Base-by-base conservation (phyloP, 441 rosid genomes). In the Euphorbia celastroides region DNA sequence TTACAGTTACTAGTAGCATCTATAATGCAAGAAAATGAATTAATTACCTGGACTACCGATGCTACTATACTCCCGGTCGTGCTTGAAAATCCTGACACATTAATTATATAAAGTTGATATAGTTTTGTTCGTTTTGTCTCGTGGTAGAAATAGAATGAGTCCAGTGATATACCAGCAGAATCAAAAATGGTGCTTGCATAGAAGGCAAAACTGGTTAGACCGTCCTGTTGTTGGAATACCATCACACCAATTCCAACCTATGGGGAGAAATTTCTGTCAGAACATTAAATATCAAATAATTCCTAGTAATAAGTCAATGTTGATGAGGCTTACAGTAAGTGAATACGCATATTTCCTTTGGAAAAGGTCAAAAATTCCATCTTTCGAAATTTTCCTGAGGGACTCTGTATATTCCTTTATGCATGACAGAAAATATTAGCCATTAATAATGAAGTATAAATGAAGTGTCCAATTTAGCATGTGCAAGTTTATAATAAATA, bases 311-410 rank as follows among this genome's bases (percentile, higher is more conserved):
- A 46, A 46, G 7, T 50, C 55, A 19, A 4, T 19, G 5, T 3
- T 19, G 52, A 7, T 3, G 36, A 70, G 6, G 16, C 81, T 82
- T 66, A 86, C 90, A 30, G 52, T 70, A 51, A 86, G 50, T 7
- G 84, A 68, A 62, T 77, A 68, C 48, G 84, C 78, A 69, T 86
- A 86, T 82, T 68, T 79, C 34, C 69, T 59, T 36, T 80, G 84
- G 57, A 85, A 76, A 64, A 88, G 62, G 31, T 82, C 81, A 9
- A 66, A 32, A 60, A 79, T 25, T 34, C 82, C 25, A 62, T 63
- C 82, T 63, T 76, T 74, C 28, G 81, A 72, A 31, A 56, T 69
- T 57, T 58, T 52, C 26, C 71, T 54, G 27, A 81, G 62, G 23
- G 50, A 26, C 23, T 75, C 76, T 60, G 72, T 84, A 31, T 82